These are phyloP conservation scores for Sabuloglossum arenarium DNA, from an alignment of 495 filamentous ascomycete genomes.

Conservation along the genomic window DNA sequence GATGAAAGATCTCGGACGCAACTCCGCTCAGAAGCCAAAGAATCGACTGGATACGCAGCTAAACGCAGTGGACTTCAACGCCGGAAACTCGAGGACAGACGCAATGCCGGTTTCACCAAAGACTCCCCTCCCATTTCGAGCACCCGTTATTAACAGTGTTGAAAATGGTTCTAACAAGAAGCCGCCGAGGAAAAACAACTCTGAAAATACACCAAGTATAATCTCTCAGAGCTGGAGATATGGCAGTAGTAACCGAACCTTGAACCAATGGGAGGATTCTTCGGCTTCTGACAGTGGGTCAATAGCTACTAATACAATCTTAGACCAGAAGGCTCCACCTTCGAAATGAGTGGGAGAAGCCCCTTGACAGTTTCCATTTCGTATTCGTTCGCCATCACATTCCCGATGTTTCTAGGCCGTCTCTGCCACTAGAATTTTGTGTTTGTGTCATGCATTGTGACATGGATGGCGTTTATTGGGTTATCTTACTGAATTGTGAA, in stretches of 20 bases:
- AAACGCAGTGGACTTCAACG: background rate
- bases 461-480: background rate
- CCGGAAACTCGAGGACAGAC: background rate
- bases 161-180: background rate
- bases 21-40: background rate
- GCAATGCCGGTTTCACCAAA: background rate
- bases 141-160: background rate
- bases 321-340: background rate
- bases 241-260: background rate
- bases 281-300: background rate
- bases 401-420: too few species aligned
- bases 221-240: background rate
- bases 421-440: too few species aligned
- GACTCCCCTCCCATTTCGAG: background rate
- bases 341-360: background rate
- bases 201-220: background rate
- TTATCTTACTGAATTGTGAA: too few species aligned
- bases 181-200: background rate
- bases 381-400: background rate
- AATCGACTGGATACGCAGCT: background rate
- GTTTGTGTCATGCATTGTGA: background rate
- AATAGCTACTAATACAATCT: background rate
- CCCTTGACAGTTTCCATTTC: background rate
- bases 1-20: background rate
- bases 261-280: background rate